phyloP scores from a whole-genome alignment of 768 basidiomycete species.

The Pleurotus sapidus region DNA sequence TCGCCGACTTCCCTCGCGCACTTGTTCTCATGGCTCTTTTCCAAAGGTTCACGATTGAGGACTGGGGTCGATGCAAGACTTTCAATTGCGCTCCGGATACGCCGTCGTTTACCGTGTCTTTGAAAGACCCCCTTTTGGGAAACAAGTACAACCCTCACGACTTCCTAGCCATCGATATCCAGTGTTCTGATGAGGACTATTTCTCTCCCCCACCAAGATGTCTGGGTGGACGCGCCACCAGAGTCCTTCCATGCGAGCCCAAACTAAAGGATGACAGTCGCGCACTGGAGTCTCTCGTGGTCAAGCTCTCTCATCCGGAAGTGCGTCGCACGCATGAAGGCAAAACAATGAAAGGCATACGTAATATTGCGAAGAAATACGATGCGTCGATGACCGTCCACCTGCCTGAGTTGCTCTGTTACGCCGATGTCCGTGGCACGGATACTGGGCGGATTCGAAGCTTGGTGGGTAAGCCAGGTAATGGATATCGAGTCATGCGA shows the following conservation, averaged over 20 bases:
- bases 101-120: background rate
- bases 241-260: background rate
- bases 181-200: background rate
- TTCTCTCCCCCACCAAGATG: background rate
- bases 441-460: constrained; percentile 1
- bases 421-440: background rate
- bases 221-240: constrained; percentile 1
- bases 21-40: constrained; percentile 21
- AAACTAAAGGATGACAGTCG: background rate
- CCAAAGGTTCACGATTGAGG: constrained; percentile 18
- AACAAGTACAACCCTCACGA: background rate
- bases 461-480: background rate
- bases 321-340: background rate
- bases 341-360: background rate
- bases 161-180: background rate
- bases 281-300: background rate
- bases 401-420: background rate
- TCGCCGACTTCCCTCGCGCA: constrained; percentile 20
- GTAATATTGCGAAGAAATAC: background rate
- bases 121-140: background rate
- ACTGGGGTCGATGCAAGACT: constrained; percentile 17
- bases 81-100: background rate
- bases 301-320: background rate
- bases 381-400: background rate
- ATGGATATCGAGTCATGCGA: background rate